Evolutionary conservation across 2,329 filamentous ascomycete species (phyloP), one percentile per base, ranked within the genome.

Genomic region (Aspergillus latus): DNA sequence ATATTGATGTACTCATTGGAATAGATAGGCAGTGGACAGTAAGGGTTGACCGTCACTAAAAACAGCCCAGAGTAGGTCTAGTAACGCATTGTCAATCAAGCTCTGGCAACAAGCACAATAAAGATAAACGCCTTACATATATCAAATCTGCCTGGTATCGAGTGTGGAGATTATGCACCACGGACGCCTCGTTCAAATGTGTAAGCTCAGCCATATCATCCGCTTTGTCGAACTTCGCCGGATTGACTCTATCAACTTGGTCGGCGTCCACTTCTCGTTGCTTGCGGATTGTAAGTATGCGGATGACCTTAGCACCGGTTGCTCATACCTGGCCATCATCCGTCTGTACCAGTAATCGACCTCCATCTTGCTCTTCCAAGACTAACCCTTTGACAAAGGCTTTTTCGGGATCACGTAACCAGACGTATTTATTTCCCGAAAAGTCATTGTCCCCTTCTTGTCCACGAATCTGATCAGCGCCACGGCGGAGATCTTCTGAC

Each of bases 181-280:
- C 94, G 0, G 94, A 97, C 21, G 93, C 90, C 77, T 99, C 94
- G 75, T 99, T 99, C 62, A 99, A 80, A 74, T 99, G 94, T 5
- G 94, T 99, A 69, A 99, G 83, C 74, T 99, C 94, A 26, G 95
- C 94, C 94, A 99, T 99, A 74, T 99, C 95, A 77, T 95, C 92
- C 62, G 93, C 93, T 76, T 97, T 99, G 83, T 99, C 94, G 77
- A 99, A 99, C 73, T 99, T 99, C 68, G 93, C 93, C 46, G 94
- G 94, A 76, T 99, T 99, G 79, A 99, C 95, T 76, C 97, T 97
- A 81, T 99, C 95, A 64, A 97, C 92, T 66, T 86, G 88, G 66
- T 97, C 92, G 50, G 84, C 78, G 63, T 93, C 88, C 49, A 94
- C 88, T 70, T 96, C 89, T 64, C 91, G 88, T 85, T 96, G 91